Base-by-base conservation (phyloP, 1,284 basidiomycete genomes). In the Sporisorium iseilematis-ciliati region DNA sequence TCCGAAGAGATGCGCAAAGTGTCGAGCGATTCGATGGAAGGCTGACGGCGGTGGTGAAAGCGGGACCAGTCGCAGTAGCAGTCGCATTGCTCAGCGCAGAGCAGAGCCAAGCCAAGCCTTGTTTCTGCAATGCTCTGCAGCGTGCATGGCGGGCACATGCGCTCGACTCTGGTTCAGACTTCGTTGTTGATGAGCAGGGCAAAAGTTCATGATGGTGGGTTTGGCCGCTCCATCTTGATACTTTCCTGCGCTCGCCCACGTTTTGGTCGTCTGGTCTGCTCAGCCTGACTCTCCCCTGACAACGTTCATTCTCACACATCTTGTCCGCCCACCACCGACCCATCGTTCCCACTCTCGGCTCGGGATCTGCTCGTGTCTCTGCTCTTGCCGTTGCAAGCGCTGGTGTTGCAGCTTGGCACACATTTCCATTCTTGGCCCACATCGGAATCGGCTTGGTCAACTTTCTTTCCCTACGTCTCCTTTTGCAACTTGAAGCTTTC, bases 61-160 rank as follows among this genome's bases (percentile, higher is more conserved):
- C n/a, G n/a, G n/a, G n/a, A n/a, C n/a, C n/a, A 25, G 33, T 33
- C 33, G 16, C 35, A 38, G 35, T 16, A 14, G 35, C 12, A 3
- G 35, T 14, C 1, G 45, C 29, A 5, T 21, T 26, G 46, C 18
- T 2, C 23, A 48, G 23, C 21, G 23, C 7, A 26, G 35, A 11
- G 46, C 18, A 49, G 11, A 49, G 29, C 29, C 29, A 29, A 52
- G 51, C 53, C 53, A 55, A 55, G 53, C 29, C 41, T 55, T 41
- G 29, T 21, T 38, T 31, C 54, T 57, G 54, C 54, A 57, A 35
- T 18, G 31, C 43, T 48, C 31, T 56, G 54, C 54, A 56, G 31
- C 43, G 43, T 56, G 54, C 54, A 56, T 45, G 26, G 21, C n/a
- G n/a, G 41, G 41, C 53, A 54, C 14, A 31, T 20, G 52, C 40